These are phyloP conservation scores for Ustilago loliicola DNA, from an alignment of 1,284 basidiomycete species.

Conservation along the genomic window DNA sequence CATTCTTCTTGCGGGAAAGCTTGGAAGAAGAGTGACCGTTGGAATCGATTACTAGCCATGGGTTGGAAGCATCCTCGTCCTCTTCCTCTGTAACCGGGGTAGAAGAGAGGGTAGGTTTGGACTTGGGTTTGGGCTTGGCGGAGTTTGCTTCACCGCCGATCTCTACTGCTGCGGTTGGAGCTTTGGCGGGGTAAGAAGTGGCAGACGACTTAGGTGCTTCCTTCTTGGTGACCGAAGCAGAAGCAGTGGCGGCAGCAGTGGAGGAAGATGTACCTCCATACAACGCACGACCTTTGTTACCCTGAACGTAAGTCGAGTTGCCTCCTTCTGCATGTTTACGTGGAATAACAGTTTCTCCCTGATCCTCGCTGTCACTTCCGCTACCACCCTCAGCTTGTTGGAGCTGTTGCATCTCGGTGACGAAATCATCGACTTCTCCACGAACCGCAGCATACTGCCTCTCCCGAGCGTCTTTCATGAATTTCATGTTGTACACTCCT, in stretches of 20 bases:
- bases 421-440: conserved; percentile 58
- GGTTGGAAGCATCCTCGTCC: conserved; percentile 41
- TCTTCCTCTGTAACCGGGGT: background rate
- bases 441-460: conserved; percentile 49
- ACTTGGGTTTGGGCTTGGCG: conserved; percentile 9
- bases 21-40: conserved; percentile 11
- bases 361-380: conserved; percentile 28
- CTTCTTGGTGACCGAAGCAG: background rate
- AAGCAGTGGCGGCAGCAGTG: background rate
- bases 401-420: conserved; percentile 41
- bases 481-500: conserved; percentile 69
- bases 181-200: background rate
- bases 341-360: conserved; percentile 20
- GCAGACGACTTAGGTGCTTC: background rate
- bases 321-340: conserved; percentile 10
- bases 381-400: conserved; percentile 17
- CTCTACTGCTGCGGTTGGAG: conserved; percentile 11
- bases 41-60: conserved; percentile 43
- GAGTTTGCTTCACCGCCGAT: conserved; percentile 21
- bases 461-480: conserved; percentile 69
- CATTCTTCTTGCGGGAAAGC: conserved; percentile 56
- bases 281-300: conserved; percentile 57
- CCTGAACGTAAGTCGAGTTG: conserved; percentile 33
- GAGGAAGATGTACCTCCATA: conserved; percentile 39
- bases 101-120: conserved; percentile 11